Evolutionary conservation across 1,284 basidiomycete genomes (phyloP).

Genomic region (Tilletia indica): DNA sequence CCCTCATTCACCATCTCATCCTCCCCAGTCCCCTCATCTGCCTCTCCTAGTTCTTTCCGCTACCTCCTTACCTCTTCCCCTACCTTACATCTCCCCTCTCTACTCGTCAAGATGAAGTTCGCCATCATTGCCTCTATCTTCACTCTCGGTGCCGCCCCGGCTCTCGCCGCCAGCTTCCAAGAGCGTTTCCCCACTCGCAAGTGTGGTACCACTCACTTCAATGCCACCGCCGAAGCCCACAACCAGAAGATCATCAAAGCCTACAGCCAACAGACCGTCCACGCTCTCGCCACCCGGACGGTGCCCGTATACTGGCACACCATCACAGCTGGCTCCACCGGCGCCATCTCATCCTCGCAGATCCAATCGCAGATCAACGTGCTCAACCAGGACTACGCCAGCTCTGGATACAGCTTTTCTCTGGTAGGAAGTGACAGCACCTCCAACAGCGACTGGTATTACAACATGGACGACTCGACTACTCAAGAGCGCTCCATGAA

Average conservation of each 20-base stretch:
- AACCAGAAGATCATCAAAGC: slow-evolving; percentile 14
- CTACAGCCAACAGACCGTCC: slow-evolving; percentile 13
- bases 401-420: slow-evolving; percentile 59
- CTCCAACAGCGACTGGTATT: slow-evolving; percentile 62
- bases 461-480: slow-evolving; percentile 59
- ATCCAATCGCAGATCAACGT: slow-evolving; percentile 59
- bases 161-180: slow-evolving; percentile 15
- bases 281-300: slow-evolving; percentile 26
- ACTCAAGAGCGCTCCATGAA: slow-evolving; percentile 63
- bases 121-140: slow-evolving; percentile 3
- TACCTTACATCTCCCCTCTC: slow-evolving; percentile 3
- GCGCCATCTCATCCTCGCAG: slow-evolving; percentile 48
- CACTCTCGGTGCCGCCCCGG: neutral
- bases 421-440: slow-evolving; percentile 59
- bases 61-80: neutral
- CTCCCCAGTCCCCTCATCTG: neutral
- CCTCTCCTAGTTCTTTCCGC: neutral
- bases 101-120: slow-evolving; percentile 8
- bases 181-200: slow-evolving; percentile 17
- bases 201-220: slow-evolving; percentile 16
- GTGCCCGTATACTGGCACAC: slow-evolving; percentile 36
- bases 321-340: slow-evolving; percentile 29
- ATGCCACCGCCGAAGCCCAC: neutral
- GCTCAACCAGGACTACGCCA: slow-evolving; percentile 61
- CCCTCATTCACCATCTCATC: neutral